Conservation (phyloP, 306 rosid genomes). For the Corylus avellana region DNA sequence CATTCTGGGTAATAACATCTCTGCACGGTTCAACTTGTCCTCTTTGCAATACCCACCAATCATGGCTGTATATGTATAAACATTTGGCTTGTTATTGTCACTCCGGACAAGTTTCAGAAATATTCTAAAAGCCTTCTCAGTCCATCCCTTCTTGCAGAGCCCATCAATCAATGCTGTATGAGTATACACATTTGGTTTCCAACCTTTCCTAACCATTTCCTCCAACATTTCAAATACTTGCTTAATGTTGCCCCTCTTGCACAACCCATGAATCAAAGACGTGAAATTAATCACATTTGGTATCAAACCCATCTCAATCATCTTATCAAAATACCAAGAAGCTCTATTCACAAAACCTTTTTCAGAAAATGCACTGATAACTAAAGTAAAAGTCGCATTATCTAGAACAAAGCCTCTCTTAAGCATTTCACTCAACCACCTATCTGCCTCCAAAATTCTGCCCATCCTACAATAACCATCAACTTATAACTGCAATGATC, state of each 20-base stretch:
- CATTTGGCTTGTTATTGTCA: conserved; percentile 73
- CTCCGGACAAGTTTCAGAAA: conserved; percentile 94
- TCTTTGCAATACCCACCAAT: conserved; percentile 79
- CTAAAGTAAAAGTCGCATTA: conserved; percentile 61
- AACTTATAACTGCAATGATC: conserved; percentile 65
- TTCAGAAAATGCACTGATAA: conserved; percentile 53
- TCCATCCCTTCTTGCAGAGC: conserved; percentile 97
- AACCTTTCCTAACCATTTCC: conserved; percentile 90
- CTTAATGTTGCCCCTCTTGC: conserved; percentile 84
- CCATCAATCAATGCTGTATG: conserved; percentile 79
- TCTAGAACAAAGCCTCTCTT: conserved; percentile 68
- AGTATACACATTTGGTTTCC: conserved; percentile 90
- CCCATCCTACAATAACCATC: conserved; percentile 66
- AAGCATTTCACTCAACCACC: conserved; percentile 70
- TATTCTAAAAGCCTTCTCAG: conserved; percentile 86
- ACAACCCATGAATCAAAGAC: conserved; percentile 73
- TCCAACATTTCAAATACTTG: conserved; percentile 97
- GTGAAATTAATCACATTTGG: conserved; percentile 83
- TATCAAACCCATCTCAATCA: conserved; percentile 59
- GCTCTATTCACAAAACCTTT: conserved; percentile 61
- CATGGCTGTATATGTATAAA: conserved; percentile 86
- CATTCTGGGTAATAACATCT: conserved; percentile 82
- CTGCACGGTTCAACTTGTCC: conserved; percentile 71
- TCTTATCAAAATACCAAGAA: conserved; percentile 60
- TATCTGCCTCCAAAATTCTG: conserved; percentile 65